phyloP scores from a whole-genome alignment of 108 stramenopile species.

The Nitzschia inconspicua region DNA sequence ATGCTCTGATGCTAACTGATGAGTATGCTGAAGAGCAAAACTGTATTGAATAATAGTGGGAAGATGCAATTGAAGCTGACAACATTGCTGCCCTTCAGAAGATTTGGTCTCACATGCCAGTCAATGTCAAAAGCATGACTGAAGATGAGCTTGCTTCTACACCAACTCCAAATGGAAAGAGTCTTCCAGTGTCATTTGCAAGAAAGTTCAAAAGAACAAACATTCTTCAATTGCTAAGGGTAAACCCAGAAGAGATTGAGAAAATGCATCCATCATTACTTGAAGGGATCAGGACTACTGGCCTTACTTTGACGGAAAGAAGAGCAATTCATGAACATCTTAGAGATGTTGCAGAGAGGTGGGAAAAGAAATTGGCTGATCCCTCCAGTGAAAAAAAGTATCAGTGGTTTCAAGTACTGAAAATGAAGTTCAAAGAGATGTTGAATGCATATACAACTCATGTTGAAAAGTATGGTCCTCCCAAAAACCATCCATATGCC shows the following conservation, averaged over 20 bases:
- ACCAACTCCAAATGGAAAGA: slow-evolving; percentile 36
- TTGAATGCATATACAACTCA: slow-evolving; percentile 18
- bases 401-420: slow-evolving; percentile 27
- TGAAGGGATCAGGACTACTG: slow-evolving; percentile 35
- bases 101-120: slow-evolving; percentile 38
- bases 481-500: slow-evolving; percentile 32
- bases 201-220: slow-evolving; percentile 46
- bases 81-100: slow-evolving; percentile 26
- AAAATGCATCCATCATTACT: slow-evolving; percentile 38
- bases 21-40: slow-evolving; percentile 32
- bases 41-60: slow-evolving; percentile 29
- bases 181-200: slow-evolving; percentile 25
- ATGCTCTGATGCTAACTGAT: slow-evolving; percentile 34
- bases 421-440: slow-evolving; percentile 33
- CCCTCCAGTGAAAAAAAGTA: slow-evolving; percentile 25
- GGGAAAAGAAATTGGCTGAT: slow-evolving; percentile 15
- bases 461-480: slow-evolving; percentile 33
- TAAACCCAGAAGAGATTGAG: slow-evolving; percentile 32
- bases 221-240: slow-evolving; percentile 36
- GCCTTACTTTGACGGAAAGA: slow-evolving; percentile 43
- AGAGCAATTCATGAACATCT: slow-evolving; percentile 41
- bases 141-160: slow-evolving; percentile 25
- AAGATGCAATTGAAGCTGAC: slow-evolving; percentile 17
- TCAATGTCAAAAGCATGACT: slow-evolving; percentile 24
- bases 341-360: slow-evolving; percentile 15